phyloP scores from a whole-genome alignment of 2,329 filamentous ascomycete genomes.

The Clonostachys solani region DNA sequence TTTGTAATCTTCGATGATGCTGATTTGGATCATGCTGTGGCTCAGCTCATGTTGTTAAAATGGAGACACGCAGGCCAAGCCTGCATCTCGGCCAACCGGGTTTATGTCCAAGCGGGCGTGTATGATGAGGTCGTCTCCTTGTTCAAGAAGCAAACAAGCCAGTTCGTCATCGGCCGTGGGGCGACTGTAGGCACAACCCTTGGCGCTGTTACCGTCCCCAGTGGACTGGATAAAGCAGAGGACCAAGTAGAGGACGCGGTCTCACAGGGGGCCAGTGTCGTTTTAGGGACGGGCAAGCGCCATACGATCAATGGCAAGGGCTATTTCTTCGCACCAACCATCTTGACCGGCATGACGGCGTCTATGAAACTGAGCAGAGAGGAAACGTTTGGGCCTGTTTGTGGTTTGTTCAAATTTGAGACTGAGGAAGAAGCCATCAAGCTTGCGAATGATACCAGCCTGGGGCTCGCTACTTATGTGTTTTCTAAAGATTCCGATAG shows the following conservation, averaged over 20 bases:
- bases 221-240: slow-evolving; percentile 45
- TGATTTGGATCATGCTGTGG: slow-evolving; percentile 59
- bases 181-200: slow-evolving; percentile 53
- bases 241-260: slow-evolving; percentile 63
- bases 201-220: slow-evolving; percentile 52
- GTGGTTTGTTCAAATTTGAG: slow-evolving; percentile 63
- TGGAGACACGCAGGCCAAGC: slow-evolving; percentile 49
- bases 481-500: slow-evolving; percentile 46
- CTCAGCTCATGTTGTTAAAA: slow-evolving; percentile 38
- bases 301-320: too few relatives aligned
- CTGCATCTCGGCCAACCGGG: slow-evolving; percentile 45
- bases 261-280: slow-evolving; percentile 57
- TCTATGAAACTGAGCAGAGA: too few relatives aligned
- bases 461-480: slow-evolving; percentile 70
- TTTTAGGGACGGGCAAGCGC: slow-evolving; percentile 45
- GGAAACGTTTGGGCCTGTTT: slow-evolving; percentile 26
- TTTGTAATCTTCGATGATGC: slow-evolving; percentile 64
- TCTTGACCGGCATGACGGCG: too few relatives aligned
- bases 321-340: too few relatives aligned
- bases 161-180: slow-evolving; percentile 42
- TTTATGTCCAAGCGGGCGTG: slow-evolving; percentile 44
- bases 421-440: slow-evolving; percentile 66
- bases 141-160: slow-evolving; percentile 1
- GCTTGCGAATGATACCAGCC: slow-evolving; percentile 61
- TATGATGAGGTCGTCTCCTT: slow-evolving; percentile 2